Evolutionary conservation across 2,329 filamentous ascomycete species (phyloP).

Genomic region (Xylaria multiplex): DNA sequence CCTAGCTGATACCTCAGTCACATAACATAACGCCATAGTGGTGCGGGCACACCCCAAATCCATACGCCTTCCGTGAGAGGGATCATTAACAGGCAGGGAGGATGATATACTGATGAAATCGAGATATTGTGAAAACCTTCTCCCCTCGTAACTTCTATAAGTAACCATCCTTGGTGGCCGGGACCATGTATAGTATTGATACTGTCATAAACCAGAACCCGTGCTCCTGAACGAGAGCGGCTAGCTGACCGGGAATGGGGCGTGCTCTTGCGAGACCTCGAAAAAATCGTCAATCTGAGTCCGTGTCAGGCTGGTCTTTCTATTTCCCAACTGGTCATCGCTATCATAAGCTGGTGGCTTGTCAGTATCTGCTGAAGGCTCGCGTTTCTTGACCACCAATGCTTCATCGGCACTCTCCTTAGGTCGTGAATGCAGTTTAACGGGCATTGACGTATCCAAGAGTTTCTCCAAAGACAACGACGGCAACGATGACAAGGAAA

Average conservation of each 20-base stretch:
- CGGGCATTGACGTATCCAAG: background rate
- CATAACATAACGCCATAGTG: background rate
- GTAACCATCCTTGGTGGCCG: too few species aligned
- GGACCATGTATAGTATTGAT: too few species aligned
- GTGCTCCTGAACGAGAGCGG: background rate
- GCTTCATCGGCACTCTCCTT: background rate
- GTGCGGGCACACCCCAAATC: background rate
- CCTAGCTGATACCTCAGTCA: background rate
- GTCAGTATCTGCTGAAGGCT: background rate
- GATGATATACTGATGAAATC: background rate
- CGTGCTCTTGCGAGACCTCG: slow-evolving; percentile 7
- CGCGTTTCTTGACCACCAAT: background rate
- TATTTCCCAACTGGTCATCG: background rate
- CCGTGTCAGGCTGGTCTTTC: slow-evolving; percentile 20
- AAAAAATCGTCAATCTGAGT: slow-evolving; percentile 28
- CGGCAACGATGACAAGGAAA: background rate
- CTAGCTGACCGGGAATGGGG: background rate
- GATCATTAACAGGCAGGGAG: background rate
- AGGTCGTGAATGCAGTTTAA: background rate
- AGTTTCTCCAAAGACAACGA: background rate
- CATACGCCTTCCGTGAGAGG: background rate
- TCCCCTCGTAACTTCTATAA: too few species aligned
- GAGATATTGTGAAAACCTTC: too few species aligned
- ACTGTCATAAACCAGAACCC: background rate
- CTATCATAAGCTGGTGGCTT: background rate